These are phyloP conservation scores for Petasospora rhodanensis DNA, from an alignment of 1,139 yeast genomes.

Conservation along the genomic window DNA sequence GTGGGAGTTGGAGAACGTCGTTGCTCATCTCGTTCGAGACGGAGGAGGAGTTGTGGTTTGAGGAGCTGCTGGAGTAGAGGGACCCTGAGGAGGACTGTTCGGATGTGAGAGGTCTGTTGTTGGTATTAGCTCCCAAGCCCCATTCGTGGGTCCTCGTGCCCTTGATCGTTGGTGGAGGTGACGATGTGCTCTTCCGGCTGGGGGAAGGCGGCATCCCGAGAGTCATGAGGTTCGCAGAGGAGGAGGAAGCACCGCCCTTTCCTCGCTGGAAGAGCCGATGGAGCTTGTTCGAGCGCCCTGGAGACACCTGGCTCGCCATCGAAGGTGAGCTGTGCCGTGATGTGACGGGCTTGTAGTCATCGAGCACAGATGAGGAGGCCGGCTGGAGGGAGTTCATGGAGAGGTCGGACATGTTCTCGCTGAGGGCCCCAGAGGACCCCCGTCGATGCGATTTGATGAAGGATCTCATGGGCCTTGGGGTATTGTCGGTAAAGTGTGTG, in stretches of 20 bases:
- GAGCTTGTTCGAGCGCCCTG: constrained; percentile 13
- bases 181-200: constrained; percentile 13
- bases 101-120: too few species aligned
- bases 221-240: constrained; percentile 19
- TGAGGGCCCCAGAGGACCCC: constrained; percentile 28
- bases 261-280: constrained; percentile 23
- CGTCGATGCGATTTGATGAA: constrained; percentile 34
- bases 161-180: constrained; percentile 30
- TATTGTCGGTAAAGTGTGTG: too few species aligned
- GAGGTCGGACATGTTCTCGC: too few species aligned
- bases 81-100: constrained; percentile 9
- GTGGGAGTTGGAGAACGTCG: constrained; percentile 13
- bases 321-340: constrained; percentile 15
- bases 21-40: constrained; percentile 1
- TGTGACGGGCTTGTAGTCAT: too few species aligned
- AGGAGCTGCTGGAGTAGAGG: constrained; percentile 5
- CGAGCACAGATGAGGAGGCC: too few species aligned
- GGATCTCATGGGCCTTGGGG: too few species aligned
- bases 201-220: too few species aligned
- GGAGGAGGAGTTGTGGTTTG: constrained; percentile 6
- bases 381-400: too few species aligned
- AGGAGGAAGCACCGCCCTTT: constrained; percentile 16
- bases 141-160: constrained; percentile 38
- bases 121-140: too few species aligned
- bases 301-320: constrained; percentile 4